These are phyloP conservation scores for Phytophthora aleatoria DNA, from an alignment of 352 stramenopile genomes.

Conservation along the genomic window DNA sequence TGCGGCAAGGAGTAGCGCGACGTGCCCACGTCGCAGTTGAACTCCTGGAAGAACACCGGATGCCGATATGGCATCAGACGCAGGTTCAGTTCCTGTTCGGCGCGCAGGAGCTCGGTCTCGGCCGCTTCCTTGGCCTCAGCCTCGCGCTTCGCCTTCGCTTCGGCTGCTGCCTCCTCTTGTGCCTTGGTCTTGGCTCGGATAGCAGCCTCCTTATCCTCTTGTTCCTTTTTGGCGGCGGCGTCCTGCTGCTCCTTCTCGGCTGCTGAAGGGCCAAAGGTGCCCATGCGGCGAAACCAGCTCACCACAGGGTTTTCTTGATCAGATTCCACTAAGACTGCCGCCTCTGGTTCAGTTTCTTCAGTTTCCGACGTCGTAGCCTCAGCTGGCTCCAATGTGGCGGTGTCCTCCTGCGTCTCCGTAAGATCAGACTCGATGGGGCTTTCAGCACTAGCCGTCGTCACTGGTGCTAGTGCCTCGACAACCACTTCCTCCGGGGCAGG, in stretches of 20 bases:
- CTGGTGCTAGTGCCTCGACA: conserved; percentile 2
- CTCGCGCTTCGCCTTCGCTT: conserved; percentile 11
- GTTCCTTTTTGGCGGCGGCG: conserved; percentile 6
- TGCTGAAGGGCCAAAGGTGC: conserved; percentile 26
- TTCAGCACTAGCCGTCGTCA: conserved; percentile 2
- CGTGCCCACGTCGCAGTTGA: conserved; percentile 35
- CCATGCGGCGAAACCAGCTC: conserved; percentile 40
- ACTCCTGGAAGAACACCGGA: conserved; percentile 42
- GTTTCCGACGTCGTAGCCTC: too few relatives aligned
- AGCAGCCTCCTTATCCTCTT: conserved; percentile 18
- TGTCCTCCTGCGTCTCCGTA: background rate
- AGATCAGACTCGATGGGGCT: conserved; percentile 4
- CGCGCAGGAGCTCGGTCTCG: conserved; percentile 23
- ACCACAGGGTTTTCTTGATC: conserved; percentile 23
- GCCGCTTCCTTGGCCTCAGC: conserved; percentile 21
- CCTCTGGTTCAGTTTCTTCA: too few relatives aligned
- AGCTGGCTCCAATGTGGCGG: too few relatives aligned
- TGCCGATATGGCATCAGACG: conserved; percentile 34
- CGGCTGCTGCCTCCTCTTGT: conserved; percentile 1
- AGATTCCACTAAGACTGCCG: background rate
- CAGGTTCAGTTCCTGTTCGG: conserved; percentile 35
- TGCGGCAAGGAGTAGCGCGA: conserved; percentile 28
- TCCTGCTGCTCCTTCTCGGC: conserved; percentile 24
- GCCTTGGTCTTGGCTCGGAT: background rate
- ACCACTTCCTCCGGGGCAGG: conserved; percentile 5